These are phyloP conservation scores for Fonsecaea multimorphosa DNA, from an alignment of 2,329 filamentous ascomycete species.

Conservation along the genomic window DNA sequence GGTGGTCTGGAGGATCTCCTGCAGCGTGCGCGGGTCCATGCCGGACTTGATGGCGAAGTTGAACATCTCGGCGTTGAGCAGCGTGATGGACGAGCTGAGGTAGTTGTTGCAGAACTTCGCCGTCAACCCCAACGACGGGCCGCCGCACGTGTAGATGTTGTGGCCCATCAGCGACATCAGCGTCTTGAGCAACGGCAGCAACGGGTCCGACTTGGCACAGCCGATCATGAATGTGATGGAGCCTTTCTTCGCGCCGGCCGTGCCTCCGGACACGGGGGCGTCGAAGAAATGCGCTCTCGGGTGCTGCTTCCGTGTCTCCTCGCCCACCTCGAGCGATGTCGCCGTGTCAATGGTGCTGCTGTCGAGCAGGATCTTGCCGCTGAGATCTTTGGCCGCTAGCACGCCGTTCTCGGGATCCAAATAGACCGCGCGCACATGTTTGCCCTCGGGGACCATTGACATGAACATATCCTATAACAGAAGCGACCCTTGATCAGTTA, in stretches of 20 bases:
- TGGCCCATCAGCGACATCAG: slow-evolving; percentile 60
- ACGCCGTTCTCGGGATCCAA: slow-evolving; percentile 54
- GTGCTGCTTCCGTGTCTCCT: slow-evolving; percentile 5
- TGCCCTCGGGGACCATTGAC: slow-evolving; percentile 45
- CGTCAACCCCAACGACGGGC: slow-evolving; percentile 60
- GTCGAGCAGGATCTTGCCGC: slow-evolving; percentile 57
- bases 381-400: slow-evolving; percentile 46
- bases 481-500: background rate
- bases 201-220: slow-evolving; percentile 52
- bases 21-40: slow-evolving; percentile 60
- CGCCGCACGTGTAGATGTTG: slow-evolving; percentile 59
- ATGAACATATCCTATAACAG: slow-evolving; percentile 38
- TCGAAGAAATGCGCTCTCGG: slow-evolving; percentile 56
- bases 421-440: slow-evolving; percentile 48
- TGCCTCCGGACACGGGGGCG: slow-evolving; percentile 59
- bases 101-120: slow-evolving; percentile 69
- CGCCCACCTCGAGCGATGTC: slow-evolving; percentile 41
- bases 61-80: slow-evolving; percentile 63
- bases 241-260: slow-evolving; percentile 56
- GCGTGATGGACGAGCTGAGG: slow-evolving; percentile 62
- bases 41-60: slow-evolving; percentile 65
- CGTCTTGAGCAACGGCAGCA: slow-evolving; percentile 50
- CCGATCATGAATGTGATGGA: slow-evolving; percentile 63
- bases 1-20: slow-evolving; percentile 57
- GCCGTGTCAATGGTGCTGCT: slow-evolving; percentile 62